Conservation (phyloP, 2,329 filamentous ascomycete genomes). For the Tolypocladium ovalisporum region DNA sequence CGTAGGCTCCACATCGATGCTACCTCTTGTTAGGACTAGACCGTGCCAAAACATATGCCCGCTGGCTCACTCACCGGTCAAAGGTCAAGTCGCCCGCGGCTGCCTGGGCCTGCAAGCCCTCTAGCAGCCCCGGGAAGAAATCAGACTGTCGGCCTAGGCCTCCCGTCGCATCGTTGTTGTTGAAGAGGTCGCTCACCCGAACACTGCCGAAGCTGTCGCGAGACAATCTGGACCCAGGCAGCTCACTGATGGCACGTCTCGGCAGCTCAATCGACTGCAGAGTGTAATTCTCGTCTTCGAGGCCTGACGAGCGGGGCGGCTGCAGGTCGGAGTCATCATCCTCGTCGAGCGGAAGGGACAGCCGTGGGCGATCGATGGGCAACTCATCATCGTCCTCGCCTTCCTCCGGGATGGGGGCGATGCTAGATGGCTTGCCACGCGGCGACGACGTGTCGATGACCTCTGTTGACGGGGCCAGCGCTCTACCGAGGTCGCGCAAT, state of each 20-base stretch:
- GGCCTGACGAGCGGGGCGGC: conserved; percentile 40
- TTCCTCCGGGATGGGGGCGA: conserved; percentile 19
- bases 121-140: conserved; percentile 38
- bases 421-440: conserved; percentile 14
- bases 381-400: conserved; percentile 39
- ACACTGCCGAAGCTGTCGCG: conserved; percentile 43
- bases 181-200: conserved; percentile 41
- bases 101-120: conserved; percentile 29
- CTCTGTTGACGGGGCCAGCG: conserved; percentile 38
- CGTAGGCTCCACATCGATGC: conserved; percentile 28
- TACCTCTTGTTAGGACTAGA: conserved; percentile 5
- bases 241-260: conserved; percentile 37
- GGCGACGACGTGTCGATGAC: conserved; percentile 35
- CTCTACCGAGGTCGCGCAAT: conserved; percentile 41
- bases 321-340: conserved; percentile 39
- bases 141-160: conserved; percentile 35
- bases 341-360: conserved; percentile 43
- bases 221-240: conserved; percentile 32
- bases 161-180: conserved; percentile 22
- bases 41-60: too few species aligned
- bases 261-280: conserved; percentile 49
- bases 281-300: conserved; percentile 51
- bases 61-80: conserved; percentile 24
- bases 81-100: conserved; percentile 29
- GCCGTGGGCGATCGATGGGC: conserved; percentile 37